Base-by-base conservation (phyloP, 2,329 filamentous ascomycete genomes). In the Cladosporium oxysporum region DNA sequence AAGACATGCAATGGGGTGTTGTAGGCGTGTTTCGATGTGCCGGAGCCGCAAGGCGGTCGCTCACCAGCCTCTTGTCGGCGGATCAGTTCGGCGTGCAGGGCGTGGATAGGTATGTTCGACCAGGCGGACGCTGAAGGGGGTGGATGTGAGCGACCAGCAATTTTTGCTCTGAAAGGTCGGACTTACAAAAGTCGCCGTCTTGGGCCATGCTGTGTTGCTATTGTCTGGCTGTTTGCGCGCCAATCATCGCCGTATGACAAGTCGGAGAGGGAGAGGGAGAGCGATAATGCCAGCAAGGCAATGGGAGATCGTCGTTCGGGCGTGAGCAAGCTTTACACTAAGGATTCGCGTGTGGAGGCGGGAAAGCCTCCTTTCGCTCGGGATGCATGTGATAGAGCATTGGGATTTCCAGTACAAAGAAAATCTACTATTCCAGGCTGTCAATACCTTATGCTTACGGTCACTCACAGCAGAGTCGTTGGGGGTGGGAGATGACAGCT, bases 1-100 rank as follows among this genome's bases (percentile, higher is more conserved):
- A 83, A 80, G 64, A 88, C 83, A 74, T 88, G 86, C 47, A 84
- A 75, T 4, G 81, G 77, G 26, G 84, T 83, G 73, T 87, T 86
- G 73, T 88, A 88, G 66, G 75, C 72, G 23, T 81, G 83, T 62
- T 76, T 78, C 16, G 67, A 73, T 28, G 76, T 75, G 52, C 79
- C 80, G n/a, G 83, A 84, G 29, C 84, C 85, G 73, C 85, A 87
- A 52, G 76, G 70, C n/a, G 85, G 85, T 66, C 80, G 79, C 31
- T 74, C 71, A 47, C 75, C 76, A n/a, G 72, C 72, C 61, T 80
- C 76, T 71, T 63, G 61, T 44, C 61, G 61, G 50, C 83, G 78
- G 63, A 74, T 75, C 37, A 87, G 76, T 75, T 86, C 84, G 41
- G 79, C 81, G 67, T 76, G 80, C 44, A 86, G 80, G 58, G 83